Base-by-base conservation (phyloP, 331 rosid species). In the Telfairia occidentalis region DNA sequence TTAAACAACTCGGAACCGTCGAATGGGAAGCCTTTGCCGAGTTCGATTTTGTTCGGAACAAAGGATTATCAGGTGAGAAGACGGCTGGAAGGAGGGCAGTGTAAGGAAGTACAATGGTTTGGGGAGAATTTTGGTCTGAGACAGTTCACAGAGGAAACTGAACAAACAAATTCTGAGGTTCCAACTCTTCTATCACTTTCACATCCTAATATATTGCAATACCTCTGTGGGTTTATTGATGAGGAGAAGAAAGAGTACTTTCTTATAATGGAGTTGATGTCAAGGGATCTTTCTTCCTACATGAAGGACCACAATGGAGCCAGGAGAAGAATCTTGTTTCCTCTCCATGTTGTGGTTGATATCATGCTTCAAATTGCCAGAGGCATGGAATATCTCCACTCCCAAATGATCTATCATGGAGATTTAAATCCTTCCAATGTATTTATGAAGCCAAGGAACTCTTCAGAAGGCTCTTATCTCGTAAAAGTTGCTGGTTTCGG, bases 331-430 rank as follows among this genome's bases (percentile, higher is more conserved):
- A 63, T 86, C 77, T 40, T 92, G 75, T 87, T 92, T 80, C 84
- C 99, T 16, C 77, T 90, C 21, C 87, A 92, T 4, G 96, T 89
- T 32, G 81, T 87, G 57, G 92, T 89, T 63, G 99, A 96, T 83
- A 82, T 96, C 74, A 92, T 96, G 97, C 97, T 96, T 80, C 99
- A 96, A 75, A 90, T 96, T 74, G 96, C 97, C 0, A 85, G 97
- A 79, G 97, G 97, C 57, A 87, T 92, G 82, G 96, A 90, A 65
- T 86, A 90, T 34, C 92, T 96, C 6, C 97, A 96, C 78, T 87
- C 94, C 9, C 83, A 69, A 66, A 86, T 85, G n/a, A 84, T 92
- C 52, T 89, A 60, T 74, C 97, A 96, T 78, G 99, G 99, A 28
- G 84, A 89, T 52, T 84, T 96, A 72, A 89, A 89, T 78, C 99